A percentile compares a stretch with the other conserved stretches of the same genome.
Conservation (phyloP, 371 early-diverging fungal species). For the Sporodiniella umbellata region DNA sequence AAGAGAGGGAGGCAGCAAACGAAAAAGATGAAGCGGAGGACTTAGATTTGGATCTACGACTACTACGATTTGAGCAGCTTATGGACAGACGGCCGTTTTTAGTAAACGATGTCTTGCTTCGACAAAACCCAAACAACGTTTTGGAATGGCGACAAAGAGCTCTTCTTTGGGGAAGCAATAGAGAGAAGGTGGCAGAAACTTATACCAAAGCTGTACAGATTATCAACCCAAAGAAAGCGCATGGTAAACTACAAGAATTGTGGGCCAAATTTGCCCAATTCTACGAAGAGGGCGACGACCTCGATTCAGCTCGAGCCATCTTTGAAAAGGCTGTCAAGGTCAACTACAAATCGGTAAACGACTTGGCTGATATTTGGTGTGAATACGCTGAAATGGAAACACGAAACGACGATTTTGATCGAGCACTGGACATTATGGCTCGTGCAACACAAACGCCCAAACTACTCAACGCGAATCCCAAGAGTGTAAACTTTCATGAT, state of each 20-base stretch:
- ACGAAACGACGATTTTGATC: conserved; percentile 63
- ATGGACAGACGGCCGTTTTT: conserved; percentile 94
- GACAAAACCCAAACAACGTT: conserved; percentile 92
- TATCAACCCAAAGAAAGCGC: conserved; percentile 79
- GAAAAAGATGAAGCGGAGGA: conserved; percentile 55
- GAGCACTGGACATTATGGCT: conserved; percentile 75
- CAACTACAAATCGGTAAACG: conserved; percentile 75
- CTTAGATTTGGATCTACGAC: conserved; percentile 77
- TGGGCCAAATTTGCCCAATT: conserved; percentile 87
- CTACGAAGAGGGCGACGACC: conserved; percentile 67
- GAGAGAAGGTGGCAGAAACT: conserved; percentile 65
- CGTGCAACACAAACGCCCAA: conserved; percentile 71
- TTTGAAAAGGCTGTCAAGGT: conserved; percentile 86
- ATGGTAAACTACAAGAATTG: conserved; percentile 74
- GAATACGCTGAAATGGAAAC: conserved; percentile 93
- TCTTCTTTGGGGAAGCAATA: conserved; percentile 63
- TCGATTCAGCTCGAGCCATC: conserved; percentile 69
- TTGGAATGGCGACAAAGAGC: conserved; percentile 90
- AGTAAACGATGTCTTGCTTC: conserved; percentile 89
- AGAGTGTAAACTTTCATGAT: conserved; percentile 56
- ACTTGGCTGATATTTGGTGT: conserved; percentile 90
- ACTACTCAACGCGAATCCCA: conserved; percentile 31
- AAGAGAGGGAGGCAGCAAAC: conserved; percentile 52
- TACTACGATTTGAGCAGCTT: conserved; percentile 84
- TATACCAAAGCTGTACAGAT: conserved; percentile 78